Evolutionary conservation across 1,139 yeast genomes (phyloP), one percentile per base, ranked within the genome.

Genomic region (Lodderomyces oxycetoniae): DNA sequence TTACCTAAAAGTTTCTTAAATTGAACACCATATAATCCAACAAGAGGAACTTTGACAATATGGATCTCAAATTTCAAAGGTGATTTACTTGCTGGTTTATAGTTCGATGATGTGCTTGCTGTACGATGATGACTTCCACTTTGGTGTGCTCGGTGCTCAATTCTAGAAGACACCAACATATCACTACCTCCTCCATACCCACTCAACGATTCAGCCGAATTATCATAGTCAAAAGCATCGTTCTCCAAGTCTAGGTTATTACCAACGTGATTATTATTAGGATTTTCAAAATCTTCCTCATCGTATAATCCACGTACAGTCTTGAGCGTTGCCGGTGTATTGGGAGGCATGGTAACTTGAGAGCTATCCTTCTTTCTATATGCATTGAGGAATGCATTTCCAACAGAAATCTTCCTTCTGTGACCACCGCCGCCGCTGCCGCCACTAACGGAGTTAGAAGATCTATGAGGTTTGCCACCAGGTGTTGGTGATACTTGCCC

Each of bases 1-100:
- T 91, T 88, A 49, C 98, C 98, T 40, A 85, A 73, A 29, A 89
- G 72, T 57, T 89, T 89, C 67, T 89, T 91, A 64, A 91, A 88
- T 57, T 89, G 96, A 35, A 91, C 91, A 57, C 97, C 98, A 46
- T 85, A 88, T 42, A 91, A 68, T 9, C 94, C 88, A 39, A 89
- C 84, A 45, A 91, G 69, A 30, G 96, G 95, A 35, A 91, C 95
- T 55, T 87, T 87, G 31, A 89, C 97, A 45, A 91, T 80, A 57
- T 85, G 89, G 42, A 91, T 85, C 54, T 91, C 97, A 58, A 91
- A 91, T 50, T 83, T 81, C 51, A 91, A 69, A 17, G 94, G 93
- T 30, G 55, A 59, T 41, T 53, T 55, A 44, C 50, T 47, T 16
- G 43, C 32, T 39, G 25, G 25, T 26, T 31, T 35, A 24, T 8